Evolutionary conservation across 306 rosid genomes (phyloP).

Genomic region (Crotalaria pallida): DNA sequence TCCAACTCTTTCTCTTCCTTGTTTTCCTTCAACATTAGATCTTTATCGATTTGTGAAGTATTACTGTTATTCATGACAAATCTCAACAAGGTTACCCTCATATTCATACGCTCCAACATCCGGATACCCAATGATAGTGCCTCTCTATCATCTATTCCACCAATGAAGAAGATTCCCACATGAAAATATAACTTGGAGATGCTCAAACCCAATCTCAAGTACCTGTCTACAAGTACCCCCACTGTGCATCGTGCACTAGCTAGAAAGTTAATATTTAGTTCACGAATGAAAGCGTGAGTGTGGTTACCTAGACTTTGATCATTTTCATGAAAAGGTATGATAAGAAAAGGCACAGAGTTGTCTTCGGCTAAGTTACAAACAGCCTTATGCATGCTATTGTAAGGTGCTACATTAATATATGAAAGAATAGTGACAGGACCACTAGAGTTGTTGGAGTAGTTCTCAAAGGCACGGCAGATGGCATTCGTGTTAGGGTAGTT

Average conservation of each 20-base stretch:
- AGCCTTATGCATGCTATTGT: constrained; percentile 41
- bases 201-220: not conserved
- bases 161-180: constrained; percentile 31
- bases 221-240: constrained; percentile 53
- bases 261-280: constrained; percentile 29
- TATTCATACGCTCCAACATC: constrained; percentile 24
- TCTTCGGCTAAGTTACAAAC: constrained; percentile 28
- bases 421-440: constrained; percentile 32
- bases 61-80: not conserved
- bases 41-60: too few relatives aligned
- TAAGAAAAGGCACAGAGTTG: constrained; percentile 21
- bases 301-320: not conserved
- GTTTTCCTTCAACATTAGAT: not conserved
- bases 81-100: constrained; percentile 12
- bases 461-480: constrained; percentile 41
- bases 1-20: not conserved
- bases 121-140: constrained; percentile 38
- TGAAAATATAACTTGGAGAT: not conserved
- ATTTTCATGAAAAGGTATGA: constrained; percentile 41
- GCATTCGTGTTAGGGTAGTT: constrained; percentile 25
- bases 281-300: not conserved
- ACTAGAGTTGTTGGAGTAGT: constrained; percentile 33
- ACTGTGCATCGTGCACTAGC: constrained; percentile 30
- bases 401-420: constrained; percentile 35
- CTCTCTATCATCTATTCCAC: constrained; percentile 54